Evolutionary conservation across 208 protist species (phyloP), one percentile per base, ranked within the genome.

Genomic region (Crithidia acanthocephali): DNA sequence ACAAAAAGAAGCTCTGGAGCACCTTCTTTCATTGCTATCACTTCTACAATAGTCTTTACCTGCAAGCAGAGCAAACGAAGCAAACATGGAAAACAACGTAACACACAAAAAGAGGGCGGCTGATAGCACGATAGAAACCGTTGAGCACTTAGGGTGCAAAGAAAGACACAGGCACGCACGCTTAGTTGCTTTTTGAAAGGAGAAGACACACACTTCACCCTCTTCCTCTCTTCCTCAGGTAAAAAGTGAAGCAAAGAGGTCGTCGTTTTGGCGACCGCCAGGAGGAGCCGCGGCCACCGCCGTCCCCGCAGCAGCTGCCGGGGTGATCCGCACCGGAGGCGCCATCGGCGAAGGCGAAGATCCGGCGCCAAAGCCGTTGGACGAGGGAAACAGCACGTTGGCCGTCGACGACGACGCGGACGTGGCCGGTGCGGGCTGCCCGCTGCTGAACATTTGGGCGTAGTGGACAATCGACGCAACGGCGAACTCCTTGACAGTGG

Each of bases 401-500:
- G 20, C 20, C 7, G 2, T 9, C 11, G 35, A 8, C 7, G 2
- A 22, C 11, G 35, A 8, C 20, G 58, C 32, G 37, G 35, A 5
- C 35, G 20, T 42, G 33, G 47, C 32, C 27, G 71, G 27, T 0
- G 37, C 35, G 20, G 56, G 1, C 9, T 18, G 13, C 5, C 63
- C 37, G 25, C 30, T 16, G 30, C 18, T 50, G 33, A 75, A 74
- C 18, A 20, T 1, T 51, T 80, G 63, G 22, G 70, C 57, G 59
- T 72, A 69, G 33, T 20, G 40, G 25, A 72, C 75, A 45, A 82
- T 79, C 30, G 57, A 57, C 1, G 42, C 27, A 3, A 70, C 77
- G 33, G 72, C 76, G 42, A 84, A 87, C 44, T 51, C 40, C 11
- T 75, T 76, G 16, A 87, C 61, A 0, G 75, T 37, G 0, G 11